These are phyloP conservation scores for Diaporthe longicolla DNA, from an alignment of 2,329 filamentous ascomycete genomes.

Conservation along the genomic window DNA sequence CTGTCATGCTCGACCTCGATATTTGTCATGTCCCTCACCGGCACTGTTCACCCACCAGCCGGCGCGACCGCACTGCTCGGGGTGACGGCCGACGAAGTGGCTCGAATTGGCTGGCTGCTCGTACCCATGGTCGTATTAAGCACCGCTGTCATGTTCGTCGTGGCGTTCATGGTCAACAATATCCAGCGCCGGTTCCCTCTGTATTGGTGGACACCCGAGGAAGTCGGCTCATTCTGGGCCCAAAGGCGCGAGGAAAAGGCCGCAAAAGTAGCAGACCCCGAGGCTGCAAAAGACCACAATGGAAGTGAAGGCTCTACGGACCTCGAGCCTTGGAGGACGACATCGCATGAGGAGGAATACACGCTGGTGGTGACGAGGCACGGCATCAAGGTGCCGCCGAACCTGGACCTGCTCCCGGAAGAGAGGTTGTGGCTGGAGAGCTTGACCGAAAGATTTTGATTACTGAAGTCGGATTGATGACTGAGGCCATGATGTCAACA, in stretches of 20 bases:
- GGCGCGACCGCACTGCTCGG: conserved; percentile 81
- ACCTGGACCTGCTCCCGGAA: conserved; percentile 27
- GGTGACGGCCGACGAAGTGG: conserved; percentile 69
- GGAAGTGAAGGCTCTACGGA: not conserved
- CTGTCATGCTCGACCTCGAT: conserved; percentile 75
- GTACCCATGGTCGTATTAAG: conserved; percentile 75
- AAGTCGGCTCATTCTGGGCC: conserved; percentile 48
- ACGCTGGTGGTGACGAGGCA: conserved; percentile 30
- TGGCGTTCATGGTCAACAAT: conserved; percentile 78
- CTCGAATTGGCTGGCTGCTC: conserved; percentile 76
- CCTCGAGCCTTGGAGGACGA: conserved; percentile 12
- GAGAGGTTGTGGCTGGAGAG: conserved; percentile 36
- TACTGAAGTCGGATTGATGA: too few relatives aligned
- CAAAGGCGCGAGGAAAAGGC: not conserved
- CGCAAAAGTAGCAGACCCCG: not conserved
- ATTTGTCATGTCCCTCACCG: conserved; percentile 76
- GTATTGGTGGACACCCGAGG: conserved; percentile 77
- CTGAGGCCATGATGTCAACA: not conserved
- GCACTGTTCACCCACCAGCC: conserved; percentile 80
- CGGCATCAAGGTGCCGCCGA: conserved; percentile 21
- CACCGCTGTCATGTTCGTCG: conserved; percentile 70
- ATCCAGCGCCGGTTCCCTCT: conserved; percentile 75
- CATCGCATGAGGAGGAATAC: conserved; percentile 8
- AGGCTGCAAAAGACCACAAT: not conserved
- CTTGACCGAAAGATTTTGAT: conserved; percentile 30